Conservation (phyloP, 1,284 basidiomycete genomes). For the Anthracocystis panici-leucophaei region DNA sequence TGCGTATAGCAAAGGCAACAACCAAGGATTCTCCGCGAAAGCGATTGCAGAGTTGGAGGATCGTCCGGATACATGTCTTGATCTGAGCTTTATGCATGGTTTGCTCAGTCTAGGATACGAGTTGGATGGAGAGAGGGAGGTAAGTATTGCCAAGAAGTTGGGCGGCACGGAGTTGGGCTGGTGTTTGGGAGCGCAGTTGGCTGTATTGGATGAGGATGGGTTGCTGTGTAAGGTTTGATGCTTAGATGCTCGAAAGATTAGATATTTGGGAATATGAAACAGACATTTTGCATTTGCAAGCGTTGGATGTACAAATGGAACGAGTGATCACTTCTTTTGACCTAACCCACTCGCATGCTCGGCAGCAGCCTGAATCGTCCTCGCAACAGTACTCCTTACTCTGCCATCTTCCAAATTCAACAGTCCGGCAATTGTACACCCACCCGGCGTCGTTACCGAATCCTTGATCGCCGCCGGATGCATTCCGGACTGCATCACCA, state of each 20-base stretch:
- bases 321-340: conserved; percentile 43
- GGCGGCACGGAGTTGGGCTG: conserved; percentile 93
- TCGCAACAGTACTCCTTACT: conserved; percentile 92
- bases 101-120: conserved; percentile 77
- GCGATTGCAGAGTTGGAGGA: conserved; percentile 82
- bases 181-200: conserved; percentile 80
- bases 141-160: conserved; percentile 78
- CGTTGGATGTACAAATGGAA: background rate
- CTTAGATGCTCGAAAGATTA: background rate
- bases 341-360: conserved; percentile 67
- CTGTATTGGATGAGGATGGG: conserved; percentile 59
- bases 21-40: conserved; percentile 61
- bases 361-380: conserved; percentile 82
- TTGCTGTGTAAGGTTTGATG: conserved; percentile 50
- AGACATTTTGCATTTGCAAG: background rate
- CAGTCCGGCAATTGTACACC: conserved; percentile 97
- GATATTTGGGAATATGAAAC: background rate
- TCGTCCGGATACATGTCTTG: conserved; percentile 92
- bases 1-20: conserved; percentile 27
- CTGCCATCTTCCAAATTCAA: conserved; percentile 93
- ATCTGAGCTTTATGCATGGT: conserved; percentile 93
- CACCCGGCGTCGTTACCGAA: conserved; percentile 96
- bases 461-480: conserved; percentile 98
- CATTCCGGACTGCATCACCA: conserved; percentile 86
- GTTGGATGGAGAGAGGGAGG: conserved; percentile 75